Percentiles rank a stretch among this genome's conserved stretches.
Conservation (phyloP, 495 filamentous ascomycete species). For the Aspergillus steynii region DNA sequence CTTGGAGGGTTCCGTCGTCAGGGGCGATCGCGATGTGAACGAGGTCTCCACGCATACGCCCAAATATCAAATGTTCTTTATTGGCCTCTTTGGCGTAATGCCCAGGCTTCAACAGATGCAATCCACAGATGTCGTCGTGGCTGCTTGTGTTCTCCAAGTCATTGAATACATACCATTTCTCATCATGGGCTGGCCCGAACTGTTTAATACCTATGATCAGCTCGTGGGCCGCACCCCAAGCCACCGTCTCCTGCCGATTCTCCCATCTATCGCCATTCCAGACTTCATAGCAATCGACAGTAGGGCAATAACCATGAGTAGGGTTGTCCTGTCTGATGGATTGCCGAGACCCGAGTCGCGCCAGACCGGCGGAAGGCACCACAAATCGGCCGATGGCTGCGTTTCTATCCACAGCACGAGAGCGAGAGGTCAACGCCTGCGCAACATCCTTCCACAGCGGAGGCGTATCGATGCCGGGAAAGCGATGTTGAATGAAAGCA, state of each 20-base stretch:
- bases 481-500: slow-evolving; percentile 53
- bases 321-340: slow-evolving; percentile 46
- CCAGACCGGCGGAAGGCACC: slow-evolving; percentile 38
- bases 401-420: slow-evolving; percentile 59
- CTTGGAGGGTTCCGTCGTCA: slow-evolving; percentile 23
- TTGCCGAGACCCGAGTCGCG: slow-evolving; percentile 29
- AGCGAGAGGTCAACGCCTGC: slow-evolving; percentile 57
- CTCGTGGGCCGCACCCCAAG: slow-evolving; percentile 63
- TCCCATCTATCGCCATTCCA: slow-evolving; percentile 54
- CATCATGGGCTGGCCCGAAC: slow-evolving; percentile 18
- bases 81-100: slow-evolving; percentile 31
- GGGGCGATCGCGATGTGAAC: slow-evolving; percentile 37
- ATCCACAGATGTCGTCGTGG: slow-evolving; percentile 62
- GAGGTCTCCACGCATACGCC: slow-evolving; percentile 41
- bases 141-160: slow-evolving; percentile 52
- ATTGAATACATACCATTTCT: slow-evolving; percentile 54
- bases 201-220: slow-evolving; percentile 49
- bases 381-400: slow-evolving; percentile 58
- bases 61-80: slow-evolving; percentile 41
- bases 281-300: slow-evolving; percentile 60
- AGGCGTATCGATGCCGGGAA: slow-evolving; percentile 45
- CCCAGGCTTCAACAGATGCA: slow-evolving; percentile 52
- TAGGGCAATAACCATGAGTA: slow-evolving; percentile 64
- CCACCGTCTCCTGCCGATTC: slow-evolving; percentile 56
- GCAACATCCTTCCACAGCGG: slow-evolving; percentile 54